Base-by-base conservation (phyloP, 1,284 basidiomycete species). In the Trichosporon inkin region DNA sequence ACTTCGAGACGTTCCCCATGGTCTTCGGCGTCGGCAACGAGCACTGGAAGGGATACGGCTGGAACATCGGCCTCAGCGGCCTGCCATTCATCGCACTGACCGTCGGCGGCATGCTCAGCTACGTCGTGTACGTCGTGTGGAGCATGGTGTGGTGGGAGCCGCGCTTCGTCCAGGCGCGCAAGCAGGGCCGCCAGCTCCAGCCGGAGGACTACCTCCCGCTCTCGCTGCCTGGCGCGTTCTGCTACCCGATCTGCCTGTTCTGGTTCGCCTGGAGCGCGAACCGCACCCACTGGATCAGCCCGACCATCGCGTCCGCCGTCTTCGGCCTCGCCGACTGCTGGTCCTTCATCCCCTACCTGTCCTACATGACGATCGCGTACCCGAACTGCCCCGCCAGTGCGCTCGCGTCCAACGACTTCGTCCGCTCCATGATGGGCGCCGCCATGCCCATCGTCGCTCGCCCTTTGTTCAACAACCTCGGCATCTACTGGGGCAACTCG, bases 331-430 rank as follows among this genome's bases (percentile, higher is more conserved):
- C 58, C 5, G 61, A 65, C 55, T 63, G 60, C 61, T 62, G 56
- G 57, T 57, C 40, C 37, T 61, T 61, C 37, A 63, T 71, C 68
- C 61, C 69, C 10, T 74, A 72, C n/a, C 68, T 77, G 38, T 72
- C 71, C 52, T 86, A 89, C 63, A 79, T 88, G 58, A 82, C 88
- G 34, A 86, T 87, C 65, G 76, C 84, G 0, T 88, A 87, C 72
- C 84, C 86, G 0, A 73, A 86, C 28, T 81, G 86, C 67, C 83
- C 86, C 37, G 72, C 67, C 13, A 73, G 63, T 16, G 73, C 68
- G 10, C 66, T 75, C 22, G 77, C 77, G 0, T 69, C 70, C 8
- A 80, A 80, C 65, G 78, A 78, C 57, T 78, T 80, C 65, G 67
- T 78, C 40, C 68, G 79, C 35, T 75, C 73, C 2, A 68, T 78